Percentiles rank a stretch among this genome's conserved stretches.
These are phyloP conservation scores for Cladophialophora carrionii DNA, from an alignment of 2,329 filamentous ascomycete genomes.

Conservation along the genomic window DNA sequence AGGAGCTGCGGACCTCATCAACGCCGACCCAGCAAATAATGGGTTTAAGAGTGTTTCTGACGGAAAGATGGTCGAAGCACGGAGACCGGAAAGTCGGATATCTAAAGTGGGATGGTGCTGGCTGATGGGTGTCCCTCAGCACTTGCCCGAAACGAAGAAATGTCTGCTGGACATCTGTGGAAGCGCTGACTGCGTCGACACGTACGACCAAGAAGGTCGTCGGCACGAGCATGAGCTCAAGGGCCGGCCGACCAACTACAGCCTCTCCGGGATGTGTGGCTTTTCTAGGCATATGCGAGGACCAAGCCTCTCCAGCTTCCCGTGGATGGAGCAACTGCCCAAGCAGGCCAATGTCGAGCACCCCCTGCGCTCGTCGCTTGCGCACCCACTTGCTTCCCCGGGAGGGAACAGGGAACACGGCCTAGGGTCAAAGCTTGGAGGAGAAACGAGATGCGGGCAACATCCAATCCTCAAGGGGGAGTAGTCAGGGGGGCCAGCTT, in stretches of 20 bases:
- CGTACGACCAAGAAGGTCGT: background rate
- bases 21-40: background rate
- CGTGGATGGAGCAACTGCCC: background rate
- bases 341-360: background rate
- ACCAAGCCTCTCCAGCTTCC: background rate
- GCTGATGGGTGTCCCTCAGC: background rate
- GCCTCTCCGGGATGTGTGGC: background rate
- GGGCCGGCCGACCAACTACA: background rate
- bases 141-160: background rate
- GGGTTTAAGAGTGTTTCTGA: background rate
- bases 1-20: background rate
- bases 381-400: background rate
- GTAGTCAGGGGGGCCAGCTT: conserved; percentile 1
- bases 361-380: no score
- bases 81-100: background rate
- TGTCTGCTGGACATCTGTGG: background rate
- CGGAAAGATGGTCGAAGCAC: background rate
- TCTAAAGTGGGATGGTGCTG: background rate
- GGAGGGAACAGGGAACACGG: background rate
- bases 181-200: background rate
- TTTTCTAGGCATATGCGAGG: background rate
- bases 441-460: background rate
- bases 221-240: background rate
- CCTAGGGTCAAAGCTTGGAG: background rate
- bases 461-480: background rate